These are phyloP conservation scores for Termitomyces sp. DNA, from an alignment of 768 basidiomycete genomes.

Conservation along the genomic window DNA sequence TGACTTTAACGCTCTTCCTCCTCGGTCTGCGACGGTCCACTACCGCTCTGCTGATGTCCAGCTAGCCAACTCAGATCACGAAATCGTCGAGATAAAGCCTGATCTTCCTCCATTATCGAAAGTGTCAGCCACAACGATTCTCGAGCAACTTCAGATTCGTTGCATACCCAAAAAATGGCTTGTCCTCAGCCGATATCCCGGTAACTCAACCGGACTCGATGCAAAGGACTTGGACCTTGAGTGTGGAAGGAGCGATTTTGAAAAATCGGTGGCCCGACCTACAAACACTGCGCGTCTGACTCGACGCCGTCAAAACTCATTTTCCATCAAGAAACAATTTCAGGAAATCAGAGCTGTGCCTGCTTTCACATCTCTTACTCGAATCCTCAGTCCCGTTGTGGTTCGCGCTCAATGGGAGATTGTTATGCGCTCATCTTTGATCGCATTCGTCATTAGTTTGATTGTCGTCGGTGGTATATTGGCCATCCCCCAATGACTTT, in stretches of 20 bases:
- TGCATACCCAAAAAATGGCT: slow-evolving; percentile 38
- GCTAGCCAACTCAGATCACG: slow-evolving; percentile 3
- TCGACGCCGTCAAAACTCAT: slow-evolving; percentile 9
- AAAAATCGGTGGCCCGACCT: slow-evolving; percentile 1
- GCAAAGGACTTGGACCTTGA: neutral
- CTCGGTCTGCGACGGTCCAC: slow-evolving; percentile 12
- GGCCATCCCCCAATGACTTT: slow-evolving; percentile 17
- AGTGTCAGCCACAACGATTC: slow-evolving; percentile 23
- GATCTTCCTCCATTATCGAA: slow-evolving; percentile 17
- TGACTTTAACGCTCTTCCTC: slow-evolving; percentile 49
- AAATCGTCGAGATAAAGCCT: slow-evolving; percentile 16
- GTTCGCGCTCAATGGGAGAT: slow-evolving; percentile 85
- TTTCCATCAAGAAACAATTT: slow-evolving; percentile 27
- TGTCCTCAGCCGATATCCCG: slow-evolving; percentile 4
- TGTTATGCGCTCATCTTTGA: slow-evolving; percentile 51
- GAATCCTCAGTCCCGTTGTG: slow-evolving; percentile 63
- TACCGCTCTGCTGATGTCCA: neutral
- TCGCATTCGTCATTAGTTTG: slow-evolving; percentile 44
- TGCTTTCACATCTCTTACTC: slow-evolving; percentile 69
- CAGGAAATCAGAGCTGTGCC: slow-evolving; percentile 53
- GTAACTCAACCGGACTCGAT: neutral
- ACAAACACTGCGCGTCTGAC: neutral
- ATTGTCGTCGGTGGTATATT: slow-evolving; percentile 34
- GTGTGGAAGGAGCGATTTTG: slow-evolving; percentile 7
- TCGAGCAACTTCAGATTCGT: slow-evolving; percentile 37